phyloP scores from a whole-genome alignment of 192 early-diverging fungal genomes.

The Coemansia guatemalensis region DNA sequence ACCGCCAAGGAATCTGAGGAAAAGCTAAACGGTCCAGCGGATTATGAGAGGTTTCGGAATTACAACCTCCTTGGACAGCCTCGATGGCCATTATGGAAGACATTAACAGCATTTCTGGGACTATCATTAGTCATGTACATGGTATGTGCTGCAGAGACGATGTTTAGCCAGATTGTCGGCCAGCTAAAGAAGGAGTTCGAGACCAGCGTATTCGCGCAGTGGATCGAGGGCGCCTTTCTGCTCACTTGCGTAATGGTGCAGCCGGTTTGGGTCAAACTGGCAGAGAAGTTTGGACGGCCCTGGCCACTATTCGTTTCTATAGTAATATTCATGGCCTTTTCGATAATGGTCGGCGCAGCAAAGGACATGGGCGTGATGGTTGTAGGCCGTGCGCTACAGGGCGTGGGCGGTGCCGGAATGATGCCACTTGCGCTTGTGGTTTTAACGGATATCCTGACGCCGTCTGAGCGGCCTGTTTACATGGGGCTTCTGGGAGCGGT shows the following conservation, averaged over 20 bases:
- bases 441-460: slow-evolving; percentile 70
- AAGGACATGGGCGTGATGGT: slow-evolving; percentile 56
- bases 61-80: slow-evolving; percentile 48
- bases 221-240: slow-evolving; percentile 79
- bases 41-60: slow-evolving; percentile 17
- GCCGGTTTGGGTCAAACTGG: slow-evolving; percentile 80
- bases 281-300: slow-evolving; percentile 68
- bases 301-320: slow-evolving; percentile 43
- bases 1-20: background rate
- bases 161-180: slow-evolving; percentile 76
- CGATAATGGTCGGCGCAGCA: slow-evolving; percentile 47
- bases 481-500: slow-evolving; percentile 66
- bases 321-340: slow-evolving; percentile 51
- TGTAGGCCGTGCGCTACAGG: slow-evolving; percentile 68
- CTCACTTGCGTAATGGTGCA: slow-evolving; percentile 68
- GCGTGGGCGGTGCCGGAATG: slow-evolving; percentile 69
- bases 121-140: slow-evolving; percentile 69
- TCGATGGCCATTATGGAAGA: slow-evolving; percentile 32
- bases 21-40: background rate
- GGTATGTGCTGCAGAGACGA: slow-evolving; percentile 75
- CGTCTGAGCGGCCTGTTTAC: slow-evolving; percentile 67
- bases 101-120: slow-evolving; percentile 20
- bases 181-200: slow-evolving; percentile 69
- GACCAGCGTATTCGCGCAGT: slow-evolving; percentile 64
- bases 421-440: slow-evolving; percentile 70